These are phyloP conservation scores for Trichoderma sp. DNA, from an alignment of 2,329 filamentous ascomycete species.

Conservation along the genomic window DNA sequence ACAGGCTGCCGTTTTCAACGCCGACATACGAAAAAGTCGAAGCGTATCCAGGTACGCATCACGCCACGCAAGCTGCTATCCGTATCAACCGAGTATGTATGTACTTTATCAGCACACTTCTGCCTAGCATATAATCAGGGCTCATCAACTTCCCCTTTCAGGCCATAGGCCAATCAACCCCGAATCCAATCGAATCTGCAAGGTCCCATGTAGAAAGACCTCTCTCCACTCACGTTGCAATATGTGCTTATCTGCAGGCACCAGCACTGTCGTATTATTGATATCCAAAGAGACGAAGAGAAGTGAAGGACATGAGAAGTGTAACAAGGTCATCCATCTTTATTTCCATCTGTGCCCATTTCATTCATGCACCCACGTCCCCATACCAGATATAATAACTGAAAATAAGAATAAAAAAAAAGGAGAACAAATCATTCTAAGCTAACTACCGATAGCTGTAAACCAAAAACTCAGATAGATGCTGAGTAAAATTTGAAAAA, in stretches of 20 bases:
- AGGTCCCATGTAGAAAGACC: neutral
- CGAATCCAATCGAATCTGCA: neutral
- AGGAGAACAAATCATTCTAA: neutral
- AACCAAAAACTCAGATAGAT: neutral
- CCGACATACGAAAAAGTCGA: neutral
- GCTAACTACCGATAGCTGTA: neutral
- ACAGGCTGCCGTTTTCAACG: neutral
- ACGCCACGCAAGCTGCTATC: neutral
- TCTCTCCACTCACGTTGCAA: neutral
- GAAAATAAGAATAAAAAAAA: too few relatives aligned
- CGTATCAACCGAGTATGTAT: neutral
- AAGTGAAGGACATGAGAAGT: neutral
- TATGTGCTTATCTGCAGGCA: neutral
- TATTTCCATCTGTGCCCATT: neutral
- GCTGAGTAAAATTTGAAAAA: neutral
- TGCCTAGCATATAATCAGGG: neutral
- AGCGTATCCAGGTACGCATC: neutral
- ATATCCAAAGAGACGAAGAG: neutral
- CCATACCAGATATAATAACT: neutral
- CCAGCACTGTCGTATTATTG: neutral
- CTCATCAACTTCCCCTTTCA: neutral
- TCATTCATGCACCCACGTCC: neutral
- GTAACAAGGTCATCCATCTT: neutral
- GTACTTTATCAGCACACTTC: neutral
- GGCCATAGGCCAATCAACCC: neutral